phyloP scores from a whole-genome alignment of 2,329 filamentous ascomycete genomes.

The Ramularia endophylla region DNA sequence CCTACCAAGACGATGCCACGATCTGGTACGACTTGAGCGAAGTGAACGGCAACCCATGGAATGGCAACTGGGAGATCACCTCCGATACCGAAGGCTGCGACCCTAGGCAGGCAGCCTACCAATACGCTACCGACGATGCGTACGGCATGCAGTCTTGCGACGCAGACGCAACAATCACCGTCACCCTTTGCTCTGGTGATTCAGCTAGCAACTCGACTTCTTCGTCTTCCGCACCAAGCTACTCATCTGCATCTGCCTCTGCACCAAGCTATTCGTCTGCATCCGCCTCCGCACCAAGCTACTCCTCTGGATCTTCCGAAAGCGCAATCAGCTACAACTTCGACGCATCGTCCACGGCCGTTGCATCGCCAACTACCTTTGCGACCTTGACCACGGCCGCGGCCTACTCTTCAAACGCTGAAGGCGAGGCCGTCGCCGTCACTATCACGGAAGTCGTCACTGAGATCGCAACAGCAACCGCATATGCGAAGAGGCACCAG shows the following conservation, averaged over 20 bases:
- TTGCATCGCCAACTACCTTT: constrained; percentile 18
- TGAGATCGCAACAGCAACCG: constrained; percentile 14
- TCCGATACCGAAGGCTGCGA: constrained; percentile 17
- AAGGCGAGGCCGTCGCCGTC: constrained; percentile 18
- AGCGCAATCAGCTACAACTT: constrained; percentile 1
- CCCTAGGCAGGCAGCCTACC: constrained; percentile 33
- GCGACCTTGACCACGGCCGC: constrained; percentile 15
- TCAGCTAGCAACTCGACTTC: constrained; percentile 15
- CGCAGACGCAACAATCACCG: constrained; percentile 28
- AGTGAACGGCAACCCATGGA: constrained; percentile 34
- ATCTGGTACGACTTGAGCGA: constrained; percentile 37
- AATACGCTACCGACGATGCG: constrained; percentile 34
- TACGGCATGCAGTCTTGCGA: constrained; percentile 35
- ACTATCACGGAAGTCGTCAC: constrained; percentile 21
- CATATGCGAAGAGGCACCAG: constrained; percentile 20
- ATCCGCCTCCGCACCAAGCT: constrained; percentile 9
- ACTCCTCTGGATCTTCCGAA: constrained; percentile 7
- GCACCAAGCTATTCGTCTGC: constrained; percentile 1
- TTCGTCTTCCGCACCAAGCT: constrained; percentile 1
- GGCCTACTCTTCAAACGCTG: too few species aligned
- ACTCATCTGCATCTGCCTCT: constrained; percentile 11
- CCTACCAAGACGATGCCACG: constrained; percentile 30
- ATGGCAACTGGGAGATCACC: constrained; percentile 33
- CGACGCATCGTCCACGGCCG: constrained; percentile 1
- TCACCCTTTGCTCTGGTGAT: constrained; percentile 31